phyloP scores from a whole-genome alignment of 371 early-diverging fungal genomes.

The Catenaria anguillulae region DNA sequence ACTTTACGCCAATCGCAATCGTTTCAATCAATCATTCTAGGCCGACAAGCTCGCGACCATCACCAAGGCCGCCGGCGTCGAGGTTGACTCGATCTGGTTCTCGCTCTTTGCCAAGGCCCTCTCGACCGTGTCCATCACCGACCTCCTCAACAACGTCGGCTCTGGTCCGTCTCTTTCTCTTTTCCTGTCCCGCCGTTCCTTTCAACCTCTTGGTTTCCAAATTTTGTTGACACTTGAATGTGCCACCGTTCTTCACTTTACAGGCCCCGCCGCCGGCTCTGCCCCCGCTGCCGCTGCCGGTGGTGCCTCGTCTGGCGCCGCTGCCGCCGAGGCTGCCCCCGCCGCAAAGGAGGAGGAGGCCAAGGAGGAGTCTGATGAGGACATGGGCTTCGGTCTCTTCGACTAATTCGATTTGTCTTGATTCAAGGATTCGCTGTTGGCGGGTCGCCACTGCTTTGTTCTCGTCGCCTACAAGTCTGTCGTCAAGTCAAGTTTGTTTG shows the following conservation, averaged over 20 bases:
- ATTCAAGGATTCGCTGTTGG: no score
- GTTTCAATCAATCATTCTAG: no score
- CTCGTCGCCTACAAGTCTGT: no score
- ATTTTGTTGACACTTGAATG: neutral
- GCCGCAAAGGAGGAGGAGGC: conserved; percentile 9
- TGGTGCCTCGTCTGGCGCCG: conserved; percentile 48
- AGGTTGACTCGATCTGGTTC: conserved; percentile 91
- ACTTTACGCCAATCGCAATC: no score
- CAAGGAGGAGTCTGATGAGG: neutral
- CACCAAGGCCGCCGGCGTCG: conserved; percentile 80
- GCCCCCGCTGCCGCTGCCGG: conserved; percentile 28
- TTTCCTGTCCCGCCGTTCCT: neutral
- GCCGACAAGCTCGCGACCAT: conserved; percentile 86
- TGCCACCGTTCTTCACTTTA: neutral
- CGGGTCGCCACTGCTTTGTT: no score
- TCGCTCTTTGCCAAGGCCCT: conserved; percentile 94
- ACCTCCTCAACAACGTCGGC: conserved; percentile 84
- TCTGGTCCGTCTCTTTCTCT: conserved; percentile 22
- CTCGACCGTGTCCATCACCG: conserved; percentile 79
- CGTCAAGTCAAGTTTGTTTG: no score
- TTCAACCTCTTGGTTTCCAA: neutral
- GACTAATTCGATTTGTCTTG: neutral
- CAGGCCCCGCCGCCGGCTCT: conserved; percentile 12
- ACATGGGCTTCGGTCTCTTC: conserved; percentile 2
- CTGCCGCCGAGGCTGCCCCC: conserved; percentile 41